Evolutionary conservation across 305 asterid species (phyloP).

Genomic region (Ilex paraguariensis): DNA sequence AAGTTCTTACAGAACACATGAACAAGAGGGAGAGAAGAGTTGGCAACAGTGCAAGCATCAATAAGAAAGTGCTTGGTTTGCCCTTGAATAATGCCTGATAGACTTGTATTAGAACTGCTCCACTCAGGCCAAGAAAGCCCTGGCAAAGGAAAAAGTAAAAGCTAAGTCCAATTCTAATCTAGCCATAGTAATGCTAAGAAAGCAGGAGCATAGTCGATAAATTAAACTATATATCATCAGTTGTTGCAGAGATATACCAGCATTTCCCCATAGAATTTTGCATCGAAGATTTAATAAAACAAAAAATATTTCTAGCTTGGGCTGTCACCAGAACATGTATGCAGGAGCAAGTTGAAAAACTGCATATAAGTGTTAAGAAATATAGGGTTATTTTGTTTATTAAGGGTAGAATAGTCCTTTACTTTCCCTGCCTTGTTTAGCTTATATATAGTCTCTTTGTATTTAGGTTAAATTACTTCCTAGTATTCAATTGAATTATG

Average conservation of each 20-base stretch:
- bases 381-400: no score
- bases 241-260: background rate
- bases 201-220: no score
- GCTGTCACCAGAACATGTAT: no score
- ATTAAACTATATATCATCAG: no score
- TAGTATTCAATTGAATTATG: no score
- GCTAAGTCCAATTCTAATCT: background rate
- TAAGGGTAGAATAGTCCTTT: no score
- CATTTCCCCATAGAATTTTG: background rate
- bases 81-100: conserved; percentile 60
- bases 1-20: conserved; percentile 61
- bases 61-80: conserved; percentile 62
- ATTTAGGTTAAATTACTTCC: no score
- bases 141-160: conserved; percentile 25
- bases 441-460: no score
- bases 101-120: conserved; percentile 76
- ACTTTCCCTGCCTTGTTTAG: no score
- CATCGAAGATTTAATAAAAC: background rate
- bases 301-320: no score
- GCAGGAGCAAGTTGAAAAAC: no score
- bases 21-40: conserved; percentile 50
- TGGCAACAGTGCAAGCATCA: conserved; percentile 74
- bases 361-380: no score
- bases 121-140: conserved; percentile 98
- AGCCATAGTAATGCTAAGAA: background rate